A percentile compares a stretch with the other conserved stretches of the same genome.
These are phyloP conservation scores for Davidsoniella virescens DNA, from an alignment of 2,329 filamentous ascomycete species.

Conservation along the genomic window DNA sequence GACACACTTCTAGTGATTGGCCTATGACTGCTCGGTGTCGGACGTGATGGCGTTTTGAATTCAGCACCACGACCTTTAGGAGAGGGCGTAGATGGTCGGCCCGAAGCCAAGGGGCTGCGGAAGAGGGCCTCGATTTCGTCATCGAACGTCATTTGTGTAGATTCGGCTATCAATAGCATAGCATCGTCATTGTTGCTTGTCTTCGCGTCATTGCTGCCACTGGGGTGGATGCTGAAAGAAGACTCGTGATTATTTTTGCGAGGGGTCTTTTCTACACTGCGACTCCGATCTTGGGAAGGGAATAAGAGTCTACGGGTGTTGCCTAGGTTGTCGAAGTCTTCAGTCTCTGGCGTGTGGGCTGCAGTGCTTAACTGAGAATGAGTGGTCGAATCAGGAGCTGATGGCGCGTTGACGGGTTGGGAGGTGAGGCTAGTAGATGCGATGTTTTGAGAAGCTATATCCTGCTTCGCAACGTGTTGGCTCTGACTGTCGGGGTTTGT, in stretches of 20 bases:
- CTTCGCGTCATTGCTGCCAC: conserved; percentile 36
- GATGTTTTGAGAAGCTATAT: not conserved
- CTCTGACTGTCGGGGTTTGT: conserved; percentile 2
- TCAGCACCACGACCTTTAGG: conserved; percentile 27
- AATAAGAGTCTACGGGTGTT: conserved; percentile 57
- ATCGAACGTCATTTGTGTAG: conserved; percentile 20
- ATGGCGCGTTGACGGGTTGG: conserved; percentile 14
- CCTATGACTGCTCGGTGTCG: conserved; percentile 39
- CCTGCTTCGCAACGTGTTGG: not conserved
- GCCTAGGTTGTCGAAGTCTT: conserved; percentile 24
- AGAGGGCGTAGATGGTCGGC: conserved; percentile 35
- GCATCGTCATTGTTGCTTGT: conserved; percentile 9
- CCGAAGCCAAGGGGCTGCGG: conserved; percentile 31
- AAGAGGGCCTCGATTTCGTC: conserved; percentile 44
- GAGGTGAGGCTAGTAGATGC: not conserved
- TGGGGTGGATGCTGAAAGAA: conserved; percentile 27
- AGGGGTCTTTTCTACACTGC: conserved; percentile 17
- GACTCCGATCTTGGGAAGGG: conserved; percentile 47
- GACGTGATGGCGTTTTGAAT: conserved; percentile 48
- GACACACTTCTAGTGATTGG: conserved; percentile 46
- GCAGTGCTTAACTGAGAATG: conserved; percentile 3
- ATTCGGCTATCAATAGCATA: conserved; percentile 22
- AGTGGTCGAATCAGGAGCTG: not conserved
- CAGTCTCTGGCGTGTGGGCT: conserved; percentile 6
- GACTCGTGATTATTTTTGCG: too few species aligned